A percentile compares a stretch with the other conserved stretches of the same genome.
Conservation (phyloP, 108 stramenopile genomes). For the Discostella stelligeroides region DNA sequence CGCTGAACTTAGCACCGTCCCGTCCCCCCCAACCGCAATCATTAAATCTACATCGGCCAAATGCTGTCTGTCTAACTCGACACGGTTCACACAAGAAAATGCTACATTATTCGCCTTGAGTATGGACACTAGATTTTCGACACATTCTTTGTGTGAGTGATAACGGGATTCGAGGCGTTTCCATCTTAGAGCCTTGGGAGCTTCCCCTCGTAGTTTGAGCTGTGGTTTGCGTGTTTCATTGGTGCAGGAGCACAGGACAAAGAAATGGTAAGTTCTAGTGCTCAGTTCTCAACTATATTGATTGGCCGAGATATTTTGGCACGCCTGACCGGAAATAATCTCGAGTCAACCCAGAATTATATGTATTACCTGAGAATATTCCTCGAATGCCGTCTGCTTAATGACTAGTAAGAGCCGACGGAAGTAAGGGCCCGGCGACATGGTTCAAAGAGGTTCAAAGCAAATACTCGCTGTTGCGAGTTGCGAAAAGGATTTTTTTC, state of each 20-base stretch:
- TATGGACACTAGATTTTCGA: slow-evolving; percentile 67
- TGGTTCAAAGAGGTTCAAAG: no score
- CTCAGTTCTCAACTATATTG: no score
- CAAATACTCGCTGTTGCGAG: no score
- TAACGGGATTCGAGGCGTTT: slow-evolving; percentile 87
- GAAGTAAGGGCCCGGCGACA: slow-evolving; percentile 36
- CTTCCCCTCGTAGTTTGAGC: slow-evolving; percentile 93
- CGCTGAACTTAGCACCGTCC: slow-evolving; percentile 88
- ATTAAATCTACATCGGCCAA: slow-evolving; percentile 90
- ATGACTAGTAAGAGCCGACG: slow-evolving; percentile 89
- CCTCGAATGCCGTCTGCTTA: slow-evolving; percentile 96
- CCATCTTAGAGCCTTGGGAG: slow-evolving; percentile 96
- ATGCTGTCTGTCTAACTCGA: slow-evolving; percentile 95
- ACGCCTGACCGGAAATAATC: no score
- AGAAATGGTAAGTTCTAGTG: no score
- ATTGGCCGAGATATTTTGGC: no score
- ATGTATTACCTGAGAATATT: slow-evolving; percentile 57
- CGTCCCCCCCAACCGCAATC: slow-evolving; percentile 96
- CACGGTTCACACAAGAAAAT: slow-evolving; percentile 89
- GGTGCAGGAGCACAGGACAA: background rate
- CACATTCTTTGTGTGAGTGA: slow-evolving; percentile 89
- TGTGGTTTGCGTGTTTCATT: slow-evolving; percentile 38
- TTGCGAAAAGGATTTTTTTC: background rate
- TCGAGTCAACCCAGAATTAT: no score
- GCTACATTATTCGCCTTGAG: slow-evolving; percentile 73